Conservation (phyloP, 2,329 filamentous ascomycete species). For the Scolecobasidium constrictum region DNA sequence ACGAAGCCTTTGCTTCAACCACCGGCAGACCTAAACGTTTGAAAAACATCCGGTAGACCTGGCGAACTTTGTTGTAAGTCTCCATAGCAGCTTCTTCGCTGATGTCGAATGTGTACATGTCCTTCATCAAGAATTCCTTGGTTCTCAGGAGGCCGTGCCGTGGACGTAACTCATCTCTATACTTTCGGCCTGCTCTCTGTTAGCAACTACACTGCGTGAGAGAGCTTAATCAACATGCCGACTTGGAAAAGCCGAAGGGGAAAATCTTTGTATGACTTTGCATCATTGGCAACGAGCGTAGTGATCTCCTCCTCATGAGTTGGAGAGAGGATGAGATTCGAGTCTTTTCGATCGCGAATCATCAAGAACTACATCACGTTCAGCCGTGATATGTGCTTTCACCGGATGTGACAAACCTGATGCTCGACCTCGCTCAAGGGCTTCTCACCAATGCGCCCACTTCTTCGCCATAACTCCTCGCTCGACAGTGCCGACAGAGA, state of each 20-base stretch:
- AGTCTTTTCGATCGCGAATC: constrained; percentile 54
- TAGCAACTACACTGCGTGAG: neutral
- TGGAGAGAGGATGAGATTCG: constrained; percentile 67
- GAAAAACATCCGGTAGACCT: constrained; percentile 68
- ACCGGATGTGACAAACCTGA: constrained; percentile 56
- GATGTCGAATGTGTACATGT: constrained; percentile 89
- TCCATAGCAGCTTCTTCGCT: constrained; percentile 56
- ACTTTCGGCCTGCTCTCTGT: constrained; percentile 62
- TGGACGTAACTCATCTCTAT: constrained; percentile 83
- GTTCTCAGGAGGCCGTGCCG: constrained; percentile 79
- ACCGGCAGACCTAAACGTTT: constrained; percentile 74
- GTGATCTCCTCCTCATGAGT: constrained; percentile 98
- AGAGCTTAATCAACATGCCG: constrained; percentile 39
- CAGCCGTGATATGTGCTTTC: too few species aligned
- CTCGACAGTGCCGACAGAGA: constrained; percentile 79
- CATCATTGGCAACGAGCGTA: constrained; percentile 56
- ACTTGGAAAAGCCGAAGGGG: constrained; percentile 87
- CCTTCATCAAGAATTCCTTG: constrained; percentile 95
- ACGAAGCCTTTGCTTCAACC: constrained; percentile 77
- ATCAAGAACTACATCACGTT: constrained; percentile 3
- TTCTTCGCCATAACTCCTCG: constrained; percentile 71
- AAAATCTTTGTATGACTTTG: constrained; percentile 76
- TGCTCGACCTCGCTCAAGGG: constrained; percentile 37
- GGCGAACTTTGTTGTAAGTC: constrained; percentile 67
- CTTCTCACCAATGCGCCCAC: constrained; percentile 57